These are phyloP conservation scores for Schizochytrium sp. DNA, from an alignment of 108 stramenopile species.

Conservation along the genomic window DNA sequence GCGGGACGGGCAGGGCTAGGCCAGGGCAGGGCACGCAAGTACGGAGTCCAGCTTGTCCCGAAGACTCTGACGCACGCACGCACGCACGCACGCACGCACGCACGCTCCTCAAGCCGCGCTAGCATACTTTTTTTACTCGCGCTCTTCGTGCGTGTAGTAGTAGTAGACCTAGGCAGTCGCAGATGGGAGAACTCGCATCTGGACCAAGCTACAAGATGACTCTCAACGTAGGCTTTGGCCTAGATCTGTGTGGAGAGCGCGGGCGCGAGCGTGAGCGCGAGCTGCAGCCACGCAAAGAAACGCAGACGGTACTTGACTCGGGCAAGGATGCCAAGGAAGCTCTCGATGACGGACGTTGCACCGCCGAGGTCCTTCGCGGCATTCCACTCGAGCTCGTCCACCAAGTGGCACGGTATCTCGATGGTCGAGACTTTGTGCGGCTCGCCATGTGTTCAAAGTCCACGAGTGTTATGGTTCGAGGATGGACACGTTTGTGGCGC, in stretches of 20 bases:
- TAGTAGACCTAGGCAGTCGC: not conserved
- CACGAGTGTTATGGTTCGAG: not conserved
- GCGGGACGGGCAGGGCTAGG: too few relatives aligned
- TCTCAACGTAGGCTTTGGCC: not conserved
- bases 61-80: too few relatives aligned
- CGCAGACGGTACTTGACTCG: too few relatives aligned
- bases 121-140: too few relatives aligned
- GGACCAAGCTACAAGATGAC: not conserved
- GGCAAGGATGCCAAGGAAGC: too few relatives aligned
- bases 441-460: not conserved
- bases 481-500: not conserved
- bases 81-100: too few relatives aligned
- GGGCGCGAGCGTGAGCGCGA: too few relatives aligned
- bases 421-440: not conserved
- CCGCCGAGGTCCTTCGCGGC: not conserved
- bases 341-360: not conserved
- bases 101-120: too few relatives aligned
- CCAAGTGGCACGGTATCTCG: not conserved
- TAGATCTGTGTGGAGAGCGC: not conserved
- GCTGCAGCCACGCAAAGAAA: too few relatives aligned
- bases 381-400: not conserved
- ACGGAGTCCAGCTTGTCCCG: too few relatives aligned
- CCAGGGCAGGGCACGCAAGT: too few relatives aligned
- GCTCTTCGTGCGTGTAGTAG: not conserved
- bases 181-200: not conserved